phyloP scores from a whole-genome alignment of 208 protist species.

The Crithidia acanthocephali region DNA sequence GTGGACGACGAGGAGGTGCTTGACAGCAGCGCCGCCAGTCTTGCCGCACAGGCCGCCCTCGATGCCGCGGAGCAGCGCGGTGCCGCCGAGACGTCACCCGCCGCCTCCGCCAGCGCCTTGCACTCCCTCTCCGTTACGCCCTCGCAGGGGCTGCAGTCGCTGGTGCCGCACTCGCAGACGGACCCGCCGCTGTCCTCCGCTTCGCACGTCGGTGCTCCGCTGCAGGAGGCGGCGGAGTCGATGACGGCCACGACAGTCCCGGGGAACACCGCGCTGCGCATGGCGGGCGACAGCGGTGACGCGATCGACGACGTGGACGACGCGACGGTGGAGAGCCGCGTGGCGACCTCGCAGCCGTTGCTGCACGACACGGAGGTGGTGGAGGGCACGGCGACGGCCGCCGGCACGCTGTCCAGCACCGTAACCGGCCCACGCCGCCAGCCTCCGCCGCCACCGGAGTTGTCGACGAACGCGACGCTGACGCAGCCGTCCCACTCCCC shows the following conservation, averaged over 20 bases:
- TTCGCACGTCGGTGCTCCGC: background rate
- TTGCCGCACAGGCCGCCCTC: conserved; percentile 31
- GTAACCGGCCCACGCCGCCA: conserved; percentile 7
- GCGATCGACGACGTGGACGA: background rate
- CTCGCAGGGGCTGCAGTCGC: conserved; percentile 1
- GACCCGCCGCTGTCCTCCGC: background rate
- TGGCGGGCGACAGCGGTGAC: too few species aligned
- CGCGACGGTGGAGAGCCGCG: background rate
- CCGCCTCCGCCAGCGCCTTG: background rate
- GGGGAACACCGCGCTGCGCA: too few species aligned
- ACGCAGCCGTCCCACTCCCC: conserved; percentile 10
- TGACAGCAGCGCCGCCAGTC: conserved; percentile 24
- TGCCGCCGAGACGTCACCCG: background rate
- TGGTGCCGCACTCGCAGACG: conserved; percentile 14
- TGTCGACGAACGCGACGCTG: conserved; percentile 10
- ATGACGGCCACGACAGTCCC: too few species aligned
- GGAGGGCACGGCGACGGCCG: conserved; percentile 6
- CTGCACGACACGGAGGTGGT: conserved; percentile 11
- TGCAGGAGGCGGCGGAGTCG: background rate
- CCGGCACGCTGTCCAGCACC: background rate
- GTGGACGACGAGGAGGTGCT: conserved; percentile 15
- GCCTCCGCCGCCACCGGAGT: conserved; percentile 14
- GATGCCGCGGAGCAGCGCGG: conserved; percentile 26
- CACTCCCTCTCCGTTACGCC: conserved; percentile 8
- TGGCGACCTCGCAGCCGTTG: background rate